Conservation (phyloP, 2,329 filamentous ascomycete species). For the Chrysoporthe austroafricana region DNA sequence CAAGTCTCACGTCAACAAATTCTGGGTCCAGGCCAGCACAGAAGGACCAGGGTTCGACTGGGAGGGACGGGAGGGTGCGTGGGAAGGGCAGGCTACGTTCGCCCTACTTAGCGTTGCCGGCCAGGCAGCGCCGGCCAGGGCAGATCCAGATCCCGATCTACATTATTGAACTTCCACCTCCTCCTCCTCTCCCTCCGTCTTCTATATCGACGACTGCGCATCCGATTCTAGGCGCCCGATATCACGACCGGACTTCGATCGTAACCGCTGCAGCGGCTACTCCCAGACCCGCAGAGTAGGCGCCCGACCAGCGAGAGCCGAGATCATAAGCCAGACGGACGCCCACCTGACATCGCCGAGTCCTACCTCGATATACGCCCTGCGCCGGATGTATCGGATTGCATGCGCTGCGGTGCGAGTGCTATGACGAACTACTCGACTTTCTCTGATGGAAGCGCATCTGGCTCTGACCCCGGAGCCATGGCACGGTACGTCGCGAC, state of each 20-base stretch:
- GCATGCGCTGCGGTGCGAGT: conserved; percentile 14
- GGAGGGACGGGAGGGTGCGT: neutral
- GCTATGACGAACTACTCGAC: conserved; percentile 61
- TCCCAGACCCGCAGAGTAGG: neutral
- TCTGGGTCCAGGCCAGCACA: conserved; percentile 14
- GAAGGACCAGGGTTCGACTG: conserved; percentile 7
- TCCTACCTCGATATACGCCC: neutral
- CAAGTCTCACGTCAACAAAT: conserved; percentile 24
- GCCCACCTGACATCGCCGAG: neutral
- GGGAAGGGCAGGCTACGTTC: neutral
- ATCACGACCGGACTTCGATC: neutral
- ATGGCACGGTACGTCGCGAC: conserved; percentile 51
- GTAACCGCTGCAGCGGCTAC: neutral
- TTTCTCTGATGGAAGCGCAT: conserved; percentile 53
- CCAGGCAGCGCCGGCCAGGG: conserved; percentile 8
- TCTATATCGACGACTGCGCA: neutral
- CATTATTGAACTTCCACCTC: neutral
- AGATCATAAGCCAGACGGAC: neutral
- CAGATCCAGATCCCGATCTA: neutral
- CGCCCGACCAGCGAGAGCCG: neutral
- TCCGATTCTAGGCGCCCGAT: neutral
- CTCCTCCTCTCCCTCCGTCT: neutral
- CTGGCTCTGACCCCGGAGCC: conserved; percentile 44
- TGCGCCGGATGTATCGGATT: conserved; percentile 1
- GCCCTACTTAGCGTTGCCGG: conserved; percentile 22